Evolutionary conservation across 495 filamentous ascomycete species (phyloP).

Genomic region (Xylaria palmicola): DNA sequence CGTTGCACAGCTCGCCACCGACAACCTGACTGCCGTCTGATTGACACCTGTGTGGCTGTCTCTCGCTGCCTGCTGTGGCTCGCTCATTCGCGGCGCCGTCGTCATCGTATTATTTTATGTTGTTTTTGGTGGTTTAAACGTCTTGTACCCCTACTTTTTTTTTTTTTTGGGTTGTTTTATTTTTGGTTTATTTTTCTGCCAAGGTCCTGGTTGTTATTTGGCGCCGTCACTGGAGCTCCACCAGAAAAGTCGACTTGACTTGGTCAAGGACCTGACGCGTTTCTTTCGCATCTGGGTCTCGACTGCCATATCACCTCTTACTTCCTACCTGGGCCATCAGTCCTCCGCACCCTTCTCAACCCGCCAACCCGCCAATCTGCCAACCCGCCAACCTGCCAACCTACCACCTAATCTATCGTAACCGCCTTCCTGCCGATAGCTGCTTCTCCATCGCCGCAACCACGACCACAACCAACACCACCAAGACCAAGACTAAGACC

Average conservation of each 20-base stretch:
- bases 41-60: neutral
- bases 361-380: slow-evolving; percentile 8
- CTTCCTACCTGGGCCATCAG: slow-evolving; percentile 27
- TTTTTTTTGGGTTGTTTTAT: neutral
- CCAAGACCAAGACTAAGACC: neutral
- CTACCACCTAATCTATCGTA: neutral
- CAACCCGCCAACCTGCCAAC: neutral
- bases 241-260: slow-evolving; percentile 26
- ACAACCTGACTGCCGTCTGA: neutral
- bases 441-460: neutral
- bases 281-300: slow-evolving; percentile 22
- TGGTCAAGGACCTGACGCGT: slow-evolving; percentile 37
- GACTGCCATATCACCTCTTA: neutral
- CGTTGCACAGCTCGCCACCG: neutral
- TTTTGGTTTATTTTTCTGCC: neutral
- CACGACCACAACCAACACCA: neutral
- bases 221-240: slow-evolving; percentile 22
- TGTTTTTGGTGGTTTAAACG: too few species aligned
- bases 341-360: slow-evolving; percentile 21
- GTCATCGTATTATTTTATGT: neutral
- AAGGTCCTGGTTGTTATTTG: slow-evolving; percentile 21
- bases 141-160: neutral
- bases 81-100: slow-evolving; percentile 5
- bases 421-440: neutral
- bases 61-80: neutral